Evolutionary conservation across 148 eudicot genomes (phyloP), one percentile per base, ranked within the genome.

Genomic region (Camellia japonica): DNA sequence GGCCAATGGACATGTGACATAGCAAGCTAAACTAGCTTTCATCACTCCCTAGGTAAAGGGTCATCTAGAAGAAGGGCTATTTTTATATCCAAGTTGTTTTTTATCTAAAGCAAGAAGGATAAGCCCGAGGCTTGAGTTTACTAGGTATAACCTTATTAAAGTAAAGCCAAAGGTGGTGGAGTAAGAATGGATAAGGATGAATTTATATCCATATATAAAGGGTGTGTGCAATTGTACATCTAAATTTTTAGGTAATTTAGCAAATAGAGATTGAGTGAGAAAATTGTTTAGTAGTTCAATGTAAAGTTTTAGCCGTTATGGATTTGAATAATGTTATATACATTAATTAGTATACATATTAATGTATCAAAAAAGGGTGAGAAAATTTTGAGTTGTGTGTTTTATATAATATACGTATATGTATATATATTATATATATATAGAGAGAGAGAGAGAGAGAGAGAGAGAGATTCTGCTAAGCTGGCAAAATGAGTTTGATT

Each of bases 101-200:
- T 61, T 71, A 71, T 51, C 82, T 79, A 71, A 72, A 72, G 61
- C 75, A 79, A 70, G 58, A 79, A 79, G 75, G 81, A 79, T 79
- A 71, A 72, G 77, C 63, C 61, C 6, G 68, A 51, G 82, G 67
- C 44, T 12, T 19, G 3, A n/a, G 20, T 62, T 62, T 62, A 62
- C 65, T 62, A 62, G 20, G 65, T 62, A 16, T 62, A 47, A 71
- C 41, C 11, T 16, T 47, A 63, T 58, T 80, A 74, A 75, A 7
- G 65, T 55, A 77, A 77, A 66, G 59, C 51, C 65, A 62, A 54
- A 41, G 49, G 38, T 30, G 38, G 38, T 30, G 15, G 65, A 78
- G 73, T 74, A 38, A 80, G 76, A 58, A 81, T 7, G 83, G 83
- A 81, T 81, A 81, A 81, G 83, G 80, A 82, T 70, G 76, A 55